A percentile compares a stretch with the other conserved stretches of the same genome.
These are phyloP conservation scores for Kodamaea arcana DNA, from an alignment of 1,139 yeast genomes.

Conservation along the genomic window DNA sequence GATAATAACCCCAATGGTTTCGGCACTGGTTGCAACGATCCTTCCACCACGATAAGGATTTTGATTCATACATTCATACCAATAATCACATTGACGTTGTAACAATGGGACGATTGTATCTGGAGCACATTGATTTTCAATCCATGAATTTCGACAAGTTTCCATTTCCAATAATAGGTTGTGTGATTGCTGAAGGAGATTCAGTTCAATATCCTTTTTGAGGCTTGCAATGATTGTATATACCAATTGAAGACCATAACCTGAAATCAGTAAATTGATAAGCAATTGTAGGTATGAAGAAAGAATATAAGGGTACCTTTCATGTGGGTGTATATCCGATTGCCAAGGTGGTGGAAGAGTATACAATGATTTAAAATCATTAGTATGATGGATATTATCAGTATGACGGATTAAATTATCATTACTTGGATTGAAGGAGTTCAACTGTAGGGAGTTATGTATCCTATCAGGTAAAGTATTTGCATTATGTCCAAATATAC, in stretches of 20 bases:
- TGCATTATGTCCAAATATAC: not conserved
- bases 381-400: not conserved
- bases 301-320: conserved; percentile 45
- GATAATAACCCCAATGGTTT: conserved; percentile 58
- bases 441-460: too few relatives aligned
- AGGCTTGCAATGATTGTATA: conserved; percentile 44
- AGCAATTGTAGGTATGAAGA: conserved; percentile 57
- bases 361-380: not conserved
- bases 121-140: conserved; percentile 55
- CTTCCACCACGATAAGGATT: conserved; percentile 43
- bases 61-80: conserved; percentile 61
- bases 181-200: conserved; percentile 39
- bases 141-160: conserved; percentile 48
- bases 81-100: conserved; percentile 51
- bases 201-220: conserved; percentile 48
- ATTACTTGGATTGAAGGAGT: not conserved
- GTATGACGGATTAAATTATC: not conserved
- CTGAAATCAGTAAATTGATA: conserved; percentile 43
- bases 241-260: conserved; percentile 39
- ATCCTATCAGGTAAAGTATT: not conserved
- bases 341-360: conserved; percentile 52
- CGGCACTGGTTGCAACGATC: conserved; percentile 54
- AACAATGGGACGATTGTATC: conserved; percentile 57
- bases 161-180: conserved; percentile 38
- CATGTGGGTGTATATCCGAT: conserved; percentile 32